phyloP scores from a whole-genome alignment of 148 eudicot genomes.

The Mesembryanthemum crystallinum region DNA sequence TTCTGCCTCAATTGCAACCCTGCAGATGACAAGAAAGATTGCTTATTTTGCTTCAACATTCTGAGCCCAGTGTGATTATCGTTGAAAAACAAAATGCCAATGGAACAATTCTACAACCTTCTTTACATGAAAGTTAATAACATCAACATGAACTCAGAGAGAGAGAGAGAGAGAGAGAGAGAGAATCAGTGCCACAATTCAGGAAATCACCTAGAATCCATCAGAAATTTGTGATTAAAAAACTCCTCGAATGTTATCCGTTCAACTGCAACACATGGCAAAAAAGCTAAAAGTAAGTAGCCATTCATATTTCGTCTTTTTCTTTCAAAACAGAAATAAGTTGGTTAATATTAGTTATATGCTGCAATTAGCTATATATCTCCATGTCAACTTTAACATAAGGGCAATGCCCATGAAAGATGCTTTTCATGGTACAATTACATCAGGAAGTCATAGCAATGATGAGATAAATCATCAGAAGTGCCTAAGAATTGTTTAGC shows the following conservation, averaged over 20 bases:
- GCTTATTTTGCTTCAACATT: slow-evolving; percentile 4
- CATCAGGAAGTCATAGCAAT: not conserved
- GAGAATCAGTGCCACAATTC: not conserved
- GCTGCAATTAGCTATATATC: not conserved
- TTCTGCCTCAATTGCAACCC: slow-evolving; percentile 26
- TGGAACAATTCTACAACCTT: not conserved
- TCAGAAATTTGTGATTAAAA: slow-evolving; percentile 44
- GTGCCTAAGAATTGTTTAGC: too few relatives aligned
- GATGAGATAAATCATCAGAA: too few relatives aligned
- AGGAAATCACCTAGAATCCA: slow-evolving; percentile 28
- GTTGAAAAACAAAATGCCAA: not conserved
- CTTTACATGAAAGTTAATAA: not conserved
- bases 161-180: not conserved
- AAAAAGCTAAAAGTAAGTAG: slow-evolving; percentile 16
- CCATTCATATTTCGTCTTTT: not conserved
- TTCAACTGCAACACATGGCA: slow-evolving; percentile 44
- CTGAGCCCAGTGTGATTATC: not conserved
- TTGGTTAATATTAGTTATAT: not conserved
- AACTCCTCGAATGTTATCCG: slow-evolving; percentile 48
- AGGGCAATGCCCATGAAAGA: not conserved
- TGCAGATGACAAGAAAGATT: slow-evolving; percentile 23
- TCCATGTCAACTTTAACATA: not conserved
- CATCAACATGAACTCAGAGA: not conserved
- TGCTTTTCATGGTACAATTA: not conserved
- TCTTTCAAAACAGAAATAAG: not conserved